These are phyloP conservation scores for Periconia digitata DNA, from an alignment of 2,329 filamentous ascomycete genomes.

Conservation along the genomic window DNA sequence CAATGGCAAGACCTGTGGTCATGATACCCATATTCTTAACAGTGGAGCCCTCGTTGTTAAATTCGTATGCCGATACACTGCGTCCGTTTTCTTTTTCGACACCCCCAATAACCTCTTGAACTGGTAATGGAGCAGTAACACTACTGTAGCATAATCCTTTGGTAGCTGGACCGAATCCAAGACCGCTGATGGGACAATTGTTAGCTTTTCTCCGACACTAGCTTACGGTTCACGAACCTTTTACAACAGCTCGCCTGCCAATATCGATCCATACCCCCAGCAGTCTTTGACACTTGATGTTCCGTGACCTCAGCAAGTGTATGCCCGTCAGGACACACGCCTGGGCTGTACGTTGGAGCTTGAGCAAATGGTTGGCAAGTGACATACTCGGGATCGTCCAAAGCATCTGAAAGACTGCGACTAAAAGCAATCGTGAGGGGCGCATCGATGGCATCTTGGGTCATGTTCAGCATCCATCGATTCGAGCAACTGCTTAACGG, in stretches of 20 bases:
- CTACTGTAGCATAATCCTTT: background rate
- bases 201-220: background rate
- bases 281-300: background rate
- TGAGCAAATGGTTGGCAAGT: conserved; percentile 6
- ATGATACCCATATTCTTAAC: conserved; percentile 4
- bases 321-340: conserved; percentile 9
- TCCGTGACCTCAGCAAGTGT: conserved; percentile 7
- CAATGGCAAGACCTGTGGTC: conserved; percentile 6
- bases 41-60: background rate
- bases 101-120: background rate
- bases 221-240: background rate
- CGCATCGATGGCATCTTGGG: background rate
- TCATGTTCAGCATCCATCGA: background rate
- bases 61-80: background rate
- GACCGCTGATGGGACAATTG: background rate
- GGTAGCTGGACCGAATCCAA: background rate
- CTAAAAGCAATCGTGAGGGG: background rate
- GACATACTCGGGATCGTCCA: conserved; percentile 4
- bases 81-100: background rate
- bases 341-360: conserved; percentile 9
- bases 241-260: conserved; percentile 4
- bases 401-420: background rate
- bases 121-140: background rate
- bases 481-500: background rate
- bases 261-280: background rate